Evolutionary conservation across 352 stramenopile genomes (phyloP).

Genomic region (Globisporangium cystogenes): DNA sequence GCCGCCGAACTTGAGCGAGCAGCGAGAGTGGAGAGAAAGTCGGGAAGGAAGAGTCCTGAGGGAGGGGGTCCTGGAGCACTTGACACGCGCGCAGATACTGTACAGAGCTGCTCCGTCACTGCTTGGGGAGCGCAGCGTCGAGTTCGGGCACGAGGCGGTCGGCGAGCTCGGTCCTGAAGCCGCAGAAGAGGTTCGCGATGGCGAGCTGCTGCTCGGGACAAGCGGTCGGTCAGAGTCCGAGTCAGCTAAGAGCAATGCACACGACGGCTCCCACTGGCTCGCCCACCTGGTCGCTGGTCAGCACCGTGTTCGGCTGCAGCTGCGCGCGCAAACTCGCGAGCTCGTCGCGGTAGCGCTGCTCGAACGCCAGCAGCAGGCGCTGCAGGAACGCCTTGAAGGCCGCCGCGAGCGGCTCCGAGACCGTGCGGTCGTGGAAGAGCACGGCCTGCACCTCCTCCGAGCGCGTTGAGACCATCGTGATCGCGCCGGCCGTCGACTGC

Average conservation of each 20-base stretch:
- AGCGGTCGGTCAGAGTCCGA: background rate
- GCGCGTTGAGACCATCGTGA: slow-evolving; percentile 76
- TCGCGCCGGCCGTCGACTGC: slow-evolving; percentile 29
- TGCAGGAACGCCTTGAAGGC: slow-evolving; percentile 58
- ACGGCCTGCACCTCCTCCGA: slow-evolving; percentile 55
- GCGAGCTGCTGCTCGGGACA: slow-evolving; percentile 6
- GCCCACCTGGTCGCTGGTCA: slow-evolving; percentile 20
- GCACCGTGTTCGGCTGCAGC: slow-evolving; percentile 31
- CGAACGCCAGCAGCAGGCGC: slow-evolving; percentile 42
- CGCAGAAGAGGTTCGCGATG: slow-evolving; percentile 14
- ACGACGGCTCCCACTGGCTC: background rate
- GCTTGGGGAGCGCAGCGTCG: slow-evolving; percentile 7
- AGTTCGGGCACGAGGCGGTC: slow-evolving; percentile 24
- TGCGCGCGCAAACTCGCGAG: slow-evolving; percentile 37
- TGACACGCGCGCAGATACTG: background rate
- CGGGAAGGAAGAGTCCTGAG: background rate
- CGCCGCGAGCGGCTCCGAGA: slow-evolving; percentile 34
- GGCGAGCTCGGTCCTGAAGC: slow-evolving; percentile 25
- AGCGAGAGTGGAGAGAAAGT: background rate
- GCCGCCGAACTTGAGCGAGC: background rate
- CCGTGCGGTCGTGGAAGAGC: slow-evolving; percentile 71
- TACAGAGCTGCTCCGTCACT: slow-evolving; percentile 3
- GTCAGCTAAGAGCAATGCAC: background rate
- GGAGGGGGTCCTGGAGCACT: background rate
- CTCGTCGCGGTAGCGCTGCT: slow-evolving; percentile 32